Percentiles rank a stretch among this genome's conserved stretches.
Conservation (phyloP, 345 rosid species). For the Angophora floribunda region DNA sequence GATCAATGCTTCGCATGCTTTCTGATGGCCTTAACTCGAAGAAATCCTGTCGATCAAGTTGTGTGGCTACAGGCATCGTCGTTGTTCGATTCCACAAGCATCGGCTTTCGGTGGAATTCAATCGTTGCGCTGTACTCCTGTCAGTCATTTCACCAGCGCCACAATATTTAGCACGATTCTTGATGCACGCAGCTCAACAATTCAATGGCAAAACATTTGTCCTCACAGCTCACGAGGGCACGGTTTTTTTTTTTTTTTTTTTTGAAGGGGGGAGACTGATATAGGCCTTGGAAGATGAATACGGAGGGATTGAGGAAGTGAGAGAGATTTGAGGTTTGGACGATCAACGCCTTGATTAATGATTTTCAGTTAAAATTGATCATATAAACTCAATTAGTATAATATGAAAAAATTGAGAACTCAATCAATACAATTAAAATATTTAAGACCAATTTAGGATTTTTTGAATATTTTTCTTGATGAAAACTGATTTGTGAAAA, state of each 20-base stretch:
- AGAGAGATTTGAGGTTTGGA: constrained; percentile 37
- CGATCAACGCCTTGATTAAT: no score
- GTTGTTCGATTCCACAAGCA: constrained; percentile 85
- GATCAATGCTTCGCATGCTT: constrained; percentile 84
- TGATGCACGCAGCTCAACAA: neutral
- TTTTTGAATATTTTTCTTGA: no score
- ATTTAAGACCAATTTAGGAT: fast-evolving
- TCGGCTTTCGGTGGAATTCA: constrained; percentile 84
- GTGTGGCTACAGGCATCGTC: constrained; percentile 69
- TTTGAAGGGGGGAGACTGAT: constrained; percentile 11
- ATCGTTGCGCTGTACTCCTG: constrained; percentile 70
- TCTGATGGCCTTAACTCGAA: constrained; percentile 64
- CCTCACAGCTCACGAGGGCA: neutral
- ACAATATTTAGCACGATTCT: neutral
- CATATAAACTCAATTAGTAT: fast-evolving
- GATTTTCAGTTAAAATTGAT: no score
- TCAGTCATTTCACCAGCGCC: no score
- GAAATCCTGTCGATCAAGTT: constrained; percentile 46
- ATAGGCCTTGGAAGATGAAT: constrained; percentile 29
- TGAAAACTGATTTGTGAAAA: no score
- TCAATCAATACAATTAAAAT: no score
- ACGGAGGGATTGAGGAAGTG: constrained; percentile 55
- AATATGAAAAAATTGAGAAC: fast-evolving
- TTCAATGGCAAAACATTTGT: neutral
- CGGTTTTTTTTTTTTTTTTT: no score